Conservation (phyloP, 495 filamentous ascomycete species). For the Neurospora tetrasperma region DNA sequence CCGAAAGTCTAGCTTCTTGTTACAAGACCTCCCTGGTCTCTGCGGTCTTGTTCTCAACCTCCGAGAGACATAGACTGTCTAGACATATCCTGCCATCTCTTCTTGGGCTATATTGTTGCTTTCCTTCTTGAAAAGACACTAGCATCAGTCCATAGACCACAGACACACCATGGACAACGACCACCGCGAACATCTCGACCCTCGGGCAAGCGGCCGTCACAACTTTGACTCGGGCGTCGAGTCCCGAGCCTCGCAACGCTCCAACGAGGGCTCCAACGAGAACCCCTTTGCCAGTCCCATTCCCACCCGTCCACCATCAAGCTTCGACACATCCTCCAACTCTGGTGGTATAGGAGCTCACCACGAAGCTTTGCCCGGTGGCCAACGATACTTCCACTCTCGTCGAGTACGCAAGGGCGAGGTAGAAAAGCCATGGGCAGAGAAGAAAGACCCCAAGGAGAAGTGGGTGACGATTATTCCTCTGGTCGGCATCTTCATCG, state of each 20-base stretch:
- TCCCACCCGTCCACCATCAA: conserved; percentile 44
- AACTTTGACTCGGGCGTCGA: background rate
- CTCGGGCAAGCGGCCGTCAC: background rate
- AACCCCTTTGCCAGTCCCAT: conserved; percentile 53
- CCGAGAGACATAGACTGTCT: background rate
- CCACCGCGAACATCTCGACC: background rate
- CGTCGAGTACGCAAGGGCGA: conserved; percentile 60
- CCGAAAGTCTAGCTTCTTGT: background rate
- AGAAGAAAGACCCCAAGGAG: conserved; percentile 60
- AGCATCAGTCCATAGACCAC: background rate
- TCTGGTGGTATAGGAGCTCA: background rate
- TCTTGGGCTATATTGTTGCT: background rate
- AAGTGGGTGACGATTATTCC: conserved; percentile 81
- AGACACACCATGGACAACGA: background rate
- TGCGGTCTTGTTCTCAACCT: background rate
- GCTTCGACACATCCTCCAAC: conserved; percentile 36
- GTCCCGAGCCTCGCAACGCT: background rate
- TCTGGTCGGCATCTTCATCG: conserved; percentile 53
- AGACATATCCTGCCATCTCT: background rate
- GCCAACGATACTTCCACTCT: conserved; percentile 64
- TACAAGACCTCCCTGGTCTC: background rate
- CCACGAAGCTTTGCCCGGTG: conserved; percentile 12
- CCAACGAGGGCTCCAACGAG: conserved; percentile 3
- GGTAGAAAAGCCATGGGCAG: conserved; percentile 59
- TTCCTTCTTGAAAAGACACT: background rate